Evolutionary conservation across 495 filamentous ascomycete genomes (phyloP).

Genomic region (Aspergillus hancockii): DNA sequence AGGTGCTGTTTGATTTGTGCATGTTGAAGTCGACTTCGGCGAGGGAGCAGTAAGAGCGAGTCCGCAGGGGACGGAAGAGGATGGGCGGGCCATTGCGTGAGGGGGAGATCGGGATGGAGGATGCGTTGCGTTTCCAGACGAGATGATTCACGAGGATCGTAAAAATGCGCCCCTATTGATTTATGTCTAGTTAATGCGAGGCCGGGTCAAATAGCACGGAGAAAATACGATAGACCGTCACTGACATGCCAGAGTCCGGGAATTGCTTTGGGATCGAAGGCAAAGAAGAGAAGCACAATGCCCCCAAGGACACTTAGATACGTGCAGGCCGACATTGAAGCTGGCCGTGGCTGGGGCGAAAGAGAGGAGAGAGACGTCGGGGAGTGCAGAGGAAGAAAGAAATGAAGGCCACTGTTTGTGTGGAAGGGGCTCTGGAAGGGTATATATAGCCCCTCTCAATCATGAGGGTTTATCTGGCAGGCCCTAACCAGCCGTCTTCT

Average conservation of each 20-base stretch:
- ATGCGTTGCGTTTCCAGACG: neutral
- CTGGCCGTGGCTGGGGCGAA: neutral
- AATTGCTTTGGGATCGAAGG: neutral
- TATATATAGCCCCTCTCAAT: neutral
- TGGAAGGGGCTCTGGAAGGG: neutral
- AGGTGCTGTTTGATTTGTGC: conserved; percentile 75
- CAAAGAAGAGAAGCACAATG: neutral
- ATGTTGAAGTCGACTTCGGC: conserved; percentile 55
- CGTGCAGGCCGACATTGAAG: neutral
- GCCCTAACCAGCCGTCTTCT: too few relatives aligned
- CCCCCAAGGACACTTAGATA: neutral
- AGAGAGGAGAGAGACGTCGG: neutral
- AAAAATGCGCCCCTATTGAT: neutral
- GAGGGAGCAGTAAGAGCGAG: conserved; percentile 1
- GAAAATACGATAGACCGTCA: neutral
- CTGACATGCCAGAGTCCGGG: neutral
- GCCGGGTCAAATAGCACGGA: too few relatives aligned
- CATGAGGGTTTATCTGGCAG: too few relatives aligned
- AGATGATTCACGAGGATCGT: neutral
- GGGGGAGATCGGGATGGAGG: neutral
- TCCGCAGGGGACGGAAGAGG: neutral
- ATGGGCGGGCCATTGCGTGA: neutral
- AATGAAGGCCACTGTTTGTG: neutral
- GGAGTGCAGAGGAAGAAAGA: neutral
- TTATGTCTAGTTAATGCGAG: neutral